Percentiles rank a stretch among this genome's conserved stretches.
Evolutionary conservation across 2,329 filamentous ascomycete genomes (phyloP).

Genomic region (Fusarium pseudograminearum): DNA sequence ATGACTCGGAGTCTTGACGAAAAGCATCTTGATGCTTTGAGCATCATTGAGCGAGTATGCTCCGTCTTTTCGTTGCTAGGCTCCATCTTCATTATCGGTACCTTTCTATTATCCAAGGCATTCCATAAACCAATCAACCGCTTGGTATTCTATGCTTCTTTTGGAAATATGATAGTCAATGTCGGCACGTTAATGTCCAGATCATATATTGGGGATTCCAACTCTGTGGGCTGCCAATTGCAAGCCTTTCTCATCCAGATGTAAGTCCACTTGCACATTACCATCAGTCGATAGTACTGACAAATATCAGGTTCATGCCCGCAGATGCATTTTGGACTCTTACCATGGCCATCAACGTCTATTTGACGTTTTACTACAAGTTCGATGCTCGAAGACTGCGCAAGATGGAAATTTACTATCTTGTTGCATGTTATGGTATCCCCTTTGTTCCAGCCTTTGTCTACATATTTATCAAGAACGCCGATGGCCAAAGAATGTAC

Average conservation of each 20-base stretch:
- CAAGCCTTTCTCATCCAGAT: conserved; percentile 87
- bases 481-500: conserved; percentile 69
- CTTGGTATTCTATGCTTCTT: conserved; percentile 84
- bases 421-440: conserved; percentile 77
- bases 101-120: conserved; percentile 73
- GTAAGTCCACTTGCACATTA: conserved; percentile 60
- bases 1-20: conserved; percentile 37
- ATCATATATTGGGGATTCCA: conserved; percentile 63
- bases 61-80: conserved; percentile 79
- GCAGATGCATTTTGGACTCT: conserved; percentile 82
- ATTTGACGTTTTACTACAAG: conserved; percentile 82
- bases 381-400: conserved; percentile 74
- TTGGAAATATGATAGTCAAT: conserved; percentile 83
- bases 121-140: conserved; percentile 92
- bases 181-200: conserved; percentile 80
- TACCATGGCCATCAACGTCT: conserved; percentile 87
- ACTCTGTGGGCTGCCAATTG: conserved; percentile 72
- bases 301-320: conserved; percentile 76
- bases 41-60: conserved; percentile 73
- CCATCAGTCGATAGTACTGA: conserved; percentile 16
- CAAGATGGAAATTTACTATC: conserved; percentile 77
- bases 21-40: conserved; percentile 65
- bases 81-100: conserved; percentile 77
- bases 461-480: conserved; percentile 73
- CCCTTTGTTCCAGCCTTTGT: conserved; percentile 76